Evolutionary conservation across 140 eudicot genomes (phyloP).

Genomic region (Senecio squalidus): DNA sequence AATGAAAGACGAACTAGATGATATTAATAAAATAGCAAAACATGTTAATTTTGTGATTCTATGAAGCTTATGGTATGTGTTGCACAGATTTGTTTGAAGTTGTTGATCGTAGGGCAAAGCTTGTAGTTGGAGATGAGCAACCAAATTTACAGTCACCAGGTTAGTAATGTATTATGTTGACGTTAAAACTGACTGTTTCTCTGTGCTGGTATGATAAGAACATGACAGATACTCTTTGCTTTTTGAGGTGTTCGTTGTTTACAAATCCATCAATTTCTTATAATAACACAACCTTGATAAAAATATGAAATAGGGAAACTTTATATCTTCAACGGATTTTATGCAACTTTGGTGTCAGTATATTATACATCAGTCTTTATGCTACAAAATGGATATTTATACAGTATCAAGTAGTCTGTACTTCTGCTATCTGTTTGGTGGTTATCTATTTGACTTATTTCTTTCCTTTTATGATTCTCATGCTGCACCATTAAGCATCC

Average conservation of each 20-base stretch:
- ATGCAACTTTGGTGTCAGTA: slow-evolving; percentile 10
- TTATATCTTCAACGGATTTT: neutral
- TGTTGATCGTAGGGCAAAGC: slow-evolving; percentile 96
- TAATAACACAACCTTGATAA: slow-evolving; percentile 3
- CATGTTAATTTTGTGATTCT: slow-evolving; percentile 8
- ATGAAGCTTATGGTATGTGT: slow-evolving; percentile 20
- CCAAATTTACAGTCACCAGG: slow-evolving; percentile 52
- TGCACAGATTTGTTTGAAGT: slow-evolving; percentile 90
- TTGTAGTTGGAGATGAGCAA: slow-evolving; percentile 86
- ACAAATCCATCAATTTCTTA: neutral
- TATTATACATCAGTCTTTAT: slow-evolving; percentile 5
- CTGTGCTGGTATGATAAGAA: slow-evolving; percentile 10
- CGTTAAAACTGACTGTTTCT: slow-evolving; percentile 4
- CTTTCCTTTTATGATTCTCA: slow-evolving; percentile 9
- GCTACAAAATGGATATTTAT: neutral
- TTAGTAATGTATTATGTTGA: slow-evolving; percentile 25
- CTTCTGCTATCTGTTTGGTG: slow-evolving; percentile 16
- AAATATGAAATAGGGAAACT: neutral
- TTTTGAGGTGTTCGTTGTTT: slow-evolving; percentile 3
- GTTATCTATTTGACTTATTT: slow-evolving; percentile 26
- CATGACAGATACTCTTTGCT: neutral
- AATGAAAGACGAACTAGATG: too few species aligned
- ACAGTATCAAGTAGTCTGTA: slow-evolving; percentile 4
- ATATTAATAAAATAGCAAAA: slow-evolving; percentile 1
- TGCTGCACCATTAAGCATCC: slow-evolving; percentile 49